Conservation (phyloP, 73 alveolate genomes). For the Symbiodinium natans region DNA sequence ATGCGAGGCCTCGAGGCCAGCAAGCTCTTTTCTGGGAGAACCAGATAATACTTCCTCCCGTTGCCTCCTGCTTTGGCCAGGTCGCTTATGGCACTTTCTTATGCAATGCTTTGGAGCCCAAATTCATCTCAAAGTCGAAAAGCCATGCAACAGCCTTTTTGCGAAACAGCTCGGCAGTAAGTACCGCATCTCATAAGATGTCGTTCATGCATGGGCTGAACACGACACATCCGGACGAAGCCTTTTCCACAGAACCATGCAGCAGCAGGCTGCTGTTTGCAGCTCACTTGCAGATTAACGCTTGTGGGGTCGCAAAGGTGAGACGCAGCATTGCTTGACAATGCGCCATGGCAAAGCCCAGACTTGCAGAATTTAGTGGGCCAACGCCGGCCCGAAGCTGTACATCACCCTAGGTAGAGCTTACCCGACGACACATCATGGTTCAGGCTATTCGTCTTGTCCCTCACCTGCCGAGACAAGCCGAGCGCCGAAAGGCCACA, state of each 20-base stretch:
- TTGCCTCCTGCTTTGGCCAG: not conserved
- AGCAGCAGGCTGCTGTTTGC: not conserved
- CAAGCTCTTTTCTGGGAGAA: not conserved
- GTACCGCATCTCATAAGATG: too few species aligned
- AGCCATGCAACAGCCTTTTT: too few species aligned
- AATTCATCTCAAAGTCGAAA: not conserved
- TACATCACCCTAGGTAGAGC: conserved; percentile 57
- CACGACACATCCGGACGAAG: too few species aligned
- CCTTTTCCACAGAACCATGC: not conserved
- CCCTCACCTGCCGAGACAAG: conserved; percentile 9
- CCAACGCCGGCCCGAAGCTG: too few species aligned
- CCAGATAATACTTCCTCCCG: too few species aligned
- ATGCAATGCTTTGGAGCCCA: not conserved
- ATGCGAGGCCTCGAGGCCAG: conserved; percentile 15
- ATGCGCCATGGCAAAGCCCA: not conserved
- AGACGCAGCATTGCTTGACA: conserved; percentile 18
- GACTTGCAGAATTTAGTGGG: too few species aligned
- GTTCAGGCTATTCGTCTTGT: conserved; percentile 20
- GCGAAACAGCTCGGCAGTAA: too few species aligned
- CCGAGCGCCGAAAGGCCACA: too few species aligned
- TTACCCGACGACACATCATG: conserved; percentile 34
- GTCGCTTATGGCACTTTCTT: not conserved
- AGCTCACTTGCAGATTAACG: not conserved
- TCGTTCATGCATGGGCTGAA: too few species aligned
- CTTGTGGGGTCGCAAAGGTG: not conserved